phyloP scores from a whole-genome alignment of 2,329 filamentous ascomycete species.

The Talaromyces sp. region DNA sequence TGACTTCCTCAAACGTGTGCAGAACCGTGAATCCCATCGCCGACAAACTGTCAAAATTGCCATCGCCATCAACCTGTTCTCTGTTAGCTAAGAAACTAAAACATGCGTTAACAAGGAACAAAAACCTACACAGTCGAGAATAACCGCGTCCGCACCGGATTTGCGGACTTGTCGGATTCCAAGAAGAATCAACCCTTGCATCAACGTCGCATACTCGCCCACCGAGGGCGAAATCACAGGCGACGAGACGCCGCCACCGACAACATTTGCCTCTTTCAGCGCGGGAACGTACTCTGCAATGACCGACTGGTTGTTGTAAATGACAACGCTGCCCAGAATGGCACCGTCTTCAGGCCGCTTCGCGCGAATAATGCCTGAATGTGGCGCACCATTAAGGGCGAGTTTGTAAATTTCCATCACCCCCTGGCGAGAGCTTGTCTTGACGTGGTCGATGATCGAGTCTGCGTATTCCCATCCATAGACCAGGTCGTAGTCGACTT shows the following conservation, averaged over 20 bases:
- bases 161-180: slow-evolving; percentile 77
- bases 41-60: slow-evolving; percentile 65
- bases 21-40: slow-evolving; percentile 75
- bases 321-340: slow-evolving; percentile 72
- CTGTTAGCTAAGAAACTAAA: too few relatives aligned
- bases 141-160: slow-evolving; percentile 64
- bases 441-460: slow-evolving; percentile 67
- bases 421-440: slow-evolving; percentile 67
- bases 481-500: slow-evolving; percentile 75
- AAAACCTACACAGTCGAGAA: slow-evolving; percentile 71
- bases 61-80: slow-evolving; percentile 61
- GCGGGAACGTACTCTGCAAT: slow-evolving; percentile 65
- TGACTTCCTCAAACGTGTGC: slow-evolving; percentile 77
- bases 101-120: too few relatives aligned
- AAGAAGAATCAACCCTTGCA: slow-evolving; percentile 75
- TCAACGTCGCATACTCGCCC: slow-evolving; percentile 62
- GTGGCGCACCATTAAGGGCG: slow-evolving; percentile 63
- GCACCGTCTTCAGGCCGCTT: slow-evolving; percentile 62
- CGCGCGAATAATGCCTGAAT: slow-evolving; percentile 77
- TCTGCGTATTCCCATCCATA: slow-evolving; percentile 72
- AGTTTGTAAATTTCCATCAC: slow-evolving; percentile 73
- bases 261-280: slow-evolving; percentile 47
- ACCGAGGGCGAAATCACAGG: slow-evolving; percentile 66
- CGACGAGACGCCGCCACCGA: slow-evolving; percentile 69
- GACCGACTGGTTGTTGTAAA: slow-evolving; percentile 65